Percentiles rank a stretch among this genome's conserved stretches.
Evolutionary conservation across 2,329 filamentous ascomycete genomes (phyloP).

Genomic region (Fusarium mundagurra): DNA sequence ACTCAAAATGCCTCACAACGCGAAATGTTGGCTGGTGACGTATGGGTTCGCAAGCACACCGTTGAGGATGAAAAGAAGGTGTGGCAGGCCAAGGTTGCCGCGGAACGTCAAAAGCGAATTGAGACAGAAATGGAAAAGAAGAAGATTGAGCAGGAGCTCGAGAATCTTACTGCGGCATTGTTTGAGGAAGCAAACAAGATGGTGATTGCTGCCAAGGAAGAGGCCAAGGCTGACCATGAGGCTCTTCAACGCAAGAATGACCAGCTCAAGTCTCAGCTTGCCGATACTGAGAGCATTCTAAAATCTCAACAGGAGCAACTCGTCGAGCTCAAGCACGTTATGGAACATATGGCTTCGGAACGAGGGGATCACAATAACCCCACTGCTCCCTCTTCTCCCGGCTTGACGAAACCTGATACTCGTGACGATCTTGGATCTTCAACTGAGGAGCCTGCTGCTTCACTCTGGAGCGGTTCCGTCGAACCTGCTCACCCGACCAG

Average conservation of each 20-base stretch:
- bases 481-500: slow-evolving; percentile 69
- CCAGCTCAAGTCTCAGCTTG: slow-evolving; percentile 84
- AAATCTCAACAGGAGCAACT: slow-evolving; percentile 94
- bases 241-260: slow-evolving; percentile 85
- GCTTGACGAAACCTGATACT: slow-evolving; percentile 73
- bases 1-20: slow-evolving; percentile 71
- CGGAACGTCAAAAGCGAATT: slow-evolving; percentile 72
- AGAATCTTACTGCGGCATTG: slow-evolving; percentile 88
- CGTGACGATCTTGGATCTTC: slow-evolving; percentile 55
- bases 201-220: slow-evolving; percentile 88
- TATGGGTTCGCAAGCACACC: slow-evolving; percentile 78
- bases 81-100: slow-evolving; percentile 66
- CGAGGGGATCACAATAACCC: slow-evolving; percentile 76
- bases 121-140: slow-evolving; percentile 82
- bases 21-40: slow-evolving; percentile 76
- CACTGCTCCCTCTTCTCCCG: slow-evolving; percentile 86
- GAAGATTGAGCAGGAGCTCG: slow-evolving; percentile 90
- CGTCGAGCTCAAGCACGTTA: slow-evolving; percentile 87
- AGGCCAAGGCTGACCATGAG: slow-evolving; percentile 87
- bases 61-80: slow-evolving; percentile 77
- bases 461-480: slow-evolving; percentile 45
- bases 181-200: slow-evolving; percentile 99
- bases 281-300: slow-evolving; percentile 86
- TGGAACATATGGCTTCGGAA: slow-evolving; percentile 84
- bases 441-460: slow-evolving; percentile 47